Evolutionary conservation across 2,329 filamentous ascomycete species (phyloP).

Genomic region (Daldinia sp.): DNA sequence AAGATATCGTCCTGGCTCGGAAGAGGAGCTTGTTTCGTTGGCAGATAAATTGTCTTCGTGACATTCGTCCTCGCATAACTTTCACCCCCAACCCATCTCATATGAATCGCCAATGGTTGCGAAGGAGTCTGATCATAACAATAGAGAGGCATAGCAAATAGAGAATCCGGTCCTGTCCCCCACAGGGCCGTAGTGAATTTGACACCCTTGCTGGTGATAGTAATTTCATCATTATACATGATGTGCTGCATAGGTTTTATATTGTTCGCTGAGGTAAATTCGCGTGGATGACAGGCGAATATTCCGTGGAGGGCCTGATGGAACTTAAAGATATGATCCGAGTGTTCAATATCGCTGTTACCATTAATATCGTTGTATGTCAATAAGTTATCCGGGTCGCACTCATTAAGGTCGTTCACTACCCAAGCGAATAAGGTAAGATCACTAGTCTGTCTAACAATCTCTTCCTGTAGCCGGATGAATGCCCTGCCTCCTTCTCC

Average conservation of each 20-base stretch:
- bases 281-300: not conserved
- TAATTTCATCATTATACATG: not conserved
- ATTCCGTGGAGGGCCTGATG: not conserved
- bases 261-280: not conserved
- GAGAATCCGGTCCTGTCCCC: not conserved
- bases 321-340: not conserved
- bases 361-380: not conserved
- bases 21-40: not conserved
- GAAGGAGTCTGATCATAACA: not conserved
- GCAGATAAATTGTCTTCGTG: not conserved
- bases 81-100: not conserved
- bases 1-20: not conserved
- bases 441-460: not conserved
- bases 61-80: not conserved
- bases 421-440: not conserved
- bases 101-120: not conserved
- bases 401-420: not conserved
- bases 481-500: not conserved
- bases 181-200: not conserved
- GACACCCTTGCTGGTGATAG: not conserved
- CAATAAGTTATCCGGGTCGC: not conserved
- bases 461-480: not conserved
- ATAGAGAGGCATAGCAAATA: not conserved
- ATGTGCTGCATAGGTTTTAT: not conserved
- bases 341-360: not conserved